Evolutionary conservation across 306 rosid genomes (phyloP), one percentile per base, ranked within the genome.

Genomic region (Begonia fuchsioides): DNA sequence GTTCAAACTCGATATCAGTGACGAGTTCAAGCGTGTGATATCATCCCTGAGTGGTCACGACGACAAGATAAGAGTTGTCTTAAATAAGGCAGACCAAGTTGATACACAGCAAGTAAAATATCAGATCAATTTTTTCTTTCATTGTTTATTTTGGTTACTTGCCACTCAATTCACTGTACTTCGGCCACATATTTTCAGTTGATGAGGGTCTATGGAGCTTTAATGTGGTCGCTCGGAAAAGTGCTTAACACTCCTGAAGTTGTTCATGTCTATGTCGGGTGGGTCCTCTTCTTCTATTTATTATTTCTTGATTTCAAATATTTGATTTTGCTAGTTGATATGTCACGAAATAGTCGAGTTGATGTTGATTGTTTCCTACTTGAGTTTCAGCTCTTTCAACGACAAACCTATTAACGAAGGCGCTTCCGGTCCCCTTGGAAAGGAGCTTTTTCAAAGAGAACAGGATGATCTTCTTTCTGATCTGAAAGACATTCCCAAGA

Each of bases 181-280:
- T 16, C 39, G 32, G 43, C 13, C 9, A 40, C 12, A 32, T 35
- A n/a, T n/a, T 63, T 60, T 68, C 75, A 88, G 97, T 55, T 90
- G 54, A 90, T 90, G 97, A 86, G 95, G 71, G 84, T 84, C 58
- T 84, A 90, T 55, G 95, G 97, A 60, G 97, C 97, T 39, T 57
- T 90, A 40, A 90, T 90, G 97, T 90, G 97, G 95, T 90, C 97
- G 14, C 94, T 90, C n/a, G 97, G 97, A 49, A 90, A 90, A 55
- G 97, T 85, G 38, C 38, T 90, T 18, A 85, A 90, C 68, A 78
- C 81, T 65, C 97, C 97, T 11, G 97, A 90, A 69, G 95, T 84
- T 64, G 61, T 59, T 68, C 92, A 94, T 1, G 97, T 90, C 40
- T 90, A 90, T 73, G 79, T 85, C 15, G 97, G 97, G 97, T 88